These are phyloP conservation scores for Hylodesmum podocarpum DNA, from an alignment of 306 rosid species.

Conservation along the genomic window DNA sequence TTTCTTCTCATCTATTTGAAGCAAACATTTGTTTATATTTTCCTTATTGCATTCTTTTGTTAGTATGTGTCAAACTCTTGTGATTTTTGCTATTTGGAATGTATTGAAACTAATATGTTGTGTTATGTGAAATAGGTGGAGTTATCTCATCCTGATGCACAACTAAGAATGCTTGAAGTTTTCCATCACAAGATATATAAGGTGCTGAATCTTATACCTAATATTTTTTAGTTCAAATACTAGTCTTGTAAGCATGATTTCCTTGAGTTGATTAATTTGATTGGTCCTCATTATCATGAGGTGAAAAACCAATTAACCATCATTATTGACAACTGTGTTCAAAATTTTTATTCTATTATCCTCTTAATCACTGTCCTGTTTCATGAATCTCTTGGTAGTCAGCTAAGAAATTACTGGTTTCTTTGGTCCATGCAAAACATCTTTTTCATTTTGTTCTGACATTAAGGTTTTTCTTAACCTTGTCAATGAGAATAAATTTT, in stretches of 20 bases:
- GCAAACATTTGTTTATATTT: background rate
- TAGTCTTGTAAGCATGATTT: background rate
- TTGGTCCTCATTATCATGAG: background rate
- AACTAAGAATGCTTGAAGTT: background rate
- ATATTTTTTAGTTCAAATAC: background rate
- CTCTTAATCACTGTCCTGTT: background rate
- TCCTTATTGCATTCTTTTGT: background rate
- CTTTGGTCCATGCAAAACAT: background rate
- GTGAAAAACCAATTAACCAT: background rate
- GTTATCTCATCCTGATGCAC: background rate
- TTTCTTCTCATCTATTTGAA: background rate
- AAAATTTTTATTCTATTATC: background rate
- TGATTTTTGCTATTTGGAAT: background rate
- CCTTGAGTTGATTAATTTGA: background rate
- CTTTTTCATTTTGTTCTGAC: background rate
- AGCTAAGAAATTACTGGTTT: background rate
- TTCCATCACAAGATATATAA: slow-evolving; percentile 10
- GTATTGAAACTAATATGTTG: background rate
- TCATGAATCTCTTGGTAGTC: background rate
- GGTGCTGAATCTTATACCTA: background rate
- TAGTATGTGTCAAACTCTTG: background rate
- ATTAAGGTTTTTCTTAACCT: background rate
- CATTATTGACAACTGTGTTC: background rate
- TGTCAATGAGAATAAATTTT: background rate
- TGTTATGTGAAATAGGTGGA: background rate